A percentile compares a stretch with the other conserved stretches of the same genome.
These are phyloP conservation scores for Macrolepiota fuliginosa DNA, from an alignment of 768 basidiomycete genomes.

Conservation along the genomic window DNA sequence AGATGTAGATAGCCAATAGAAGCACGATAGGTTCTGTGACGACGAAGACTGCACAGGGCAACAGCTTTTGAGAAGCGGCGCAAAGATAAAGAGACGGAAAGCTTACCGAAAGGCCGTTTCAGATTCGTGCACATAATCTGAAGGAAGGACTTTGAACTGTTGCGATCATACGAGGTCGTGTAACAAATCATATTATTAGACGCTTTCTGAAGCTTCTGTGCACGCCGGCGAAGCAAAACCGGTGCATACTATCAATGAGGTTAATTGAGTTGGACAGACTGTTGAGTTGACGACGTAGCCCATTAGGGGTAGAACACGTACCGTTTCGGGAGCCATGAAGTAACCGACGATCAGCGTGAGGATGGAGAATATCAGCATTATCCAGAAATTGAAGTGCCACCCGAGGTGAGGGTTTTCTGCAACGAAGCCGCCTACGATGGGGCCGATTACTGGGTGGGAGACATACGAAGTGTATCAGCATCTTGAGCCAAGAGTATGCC, in stretches of 20 bases:
- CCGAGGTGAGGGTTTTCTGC: conserved; percentile 44
- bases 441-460: conserved; percentile 50
- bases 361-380: conserved; percentile 54
- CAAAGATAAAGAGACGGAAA: background rate
- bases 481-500: background rate
- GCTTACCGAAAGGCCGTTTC: conserved; percentile 52
- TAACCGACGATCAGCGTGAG: conserved; percentile 44
- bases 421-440: conserved; percentile 66
- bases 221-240: conserved; percentile 54
- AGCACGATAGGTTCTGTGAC: conserved; percentile 64
- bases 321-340: conserved; percentile 57
- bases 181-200: conserved; percentile 42
- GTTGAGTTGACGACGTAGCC: background rate
- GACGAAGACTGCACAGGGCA: conserved; percentile 47
- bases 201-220: conserved; percentile 36
- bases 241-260: conserved; percentile 47
- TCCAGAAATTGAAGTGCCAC: conserved; percentile 67
- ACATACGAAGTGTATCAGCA: background rate
- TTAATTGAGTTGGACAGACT: background rate
- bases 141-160: conserved; percentile 38
- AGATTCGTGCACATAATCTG: conserved; percentile 48
- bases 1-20: conserved; percentile 54
- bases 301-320: conserved; percentile 20
- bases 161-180: conserved; percentile 47
- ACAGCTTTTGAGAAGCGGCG: conserved; percentile 1